These are phyloP conservation scores for Sporothrix inflata DNA, from an alignment of 2,329 filamentous ascomycete genomes.

Conservation along the genomic window DNA sequence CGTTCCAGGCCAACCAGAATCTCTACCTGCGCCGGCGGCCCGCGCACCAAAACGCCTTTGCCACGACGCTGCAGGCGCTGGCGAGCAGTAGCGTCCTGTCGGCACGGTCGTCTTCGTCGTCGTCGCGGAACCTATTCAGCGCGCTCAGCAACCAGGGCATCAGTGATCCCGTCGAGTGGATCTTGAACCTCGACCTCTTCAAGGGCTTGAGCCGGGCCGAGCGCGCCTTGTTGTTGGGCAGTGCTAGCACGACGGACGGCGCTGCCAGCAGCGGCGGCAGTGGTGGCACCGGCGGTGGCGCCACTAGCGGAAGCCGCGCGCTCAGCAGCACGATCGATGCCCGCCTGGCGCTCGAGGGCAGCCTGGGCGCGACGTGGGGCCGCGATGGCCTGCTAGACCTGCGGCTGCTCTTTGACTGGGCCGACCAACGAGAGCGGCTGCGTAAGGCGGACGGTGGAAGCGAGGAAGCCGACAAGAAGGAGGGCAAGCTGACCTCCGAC, in stretches of 20 bases:
- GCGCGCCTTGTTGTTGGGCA: conserved; percentile 60
- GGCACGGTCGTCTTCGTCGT: conserved; percentile 14
- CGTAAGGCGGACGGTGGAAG: conserved; percentile 30
- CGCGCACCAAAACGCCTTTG: conserved; percentile 69
- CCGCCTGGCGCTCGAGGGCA: conserved; percentile 66
- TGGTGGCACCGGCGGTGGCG: not conserved
- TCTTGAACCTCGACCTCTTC: conserved; percentile 67
- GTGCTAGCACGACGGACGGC: conserved; percentile 45
- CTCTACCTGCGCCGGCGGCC: conserved; percentile 74
- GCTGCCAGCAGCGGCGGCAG: too few species aligned
- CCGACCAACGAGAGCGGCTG: conserved; percentile 46
- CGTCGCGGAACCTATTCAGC: conserved; percentile 33
- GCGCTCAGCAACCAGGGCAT: conserved; percentile 17
- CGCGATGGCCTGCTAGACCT: conserved; percentile 53
- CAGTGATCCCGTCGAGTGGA: conserved; percentile 66
- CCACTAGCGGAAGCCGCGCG: not conserved
- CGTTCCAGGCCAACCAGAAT: conserved; percentile 71
- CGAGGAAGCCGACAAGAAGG: conserved; percentile 25
- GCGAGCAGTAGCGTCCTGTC: conserved; percentile 45
- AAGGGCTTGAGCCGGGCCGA: conserved; percentile 66
- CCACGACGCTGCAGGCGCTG: conserved; percentile 73
- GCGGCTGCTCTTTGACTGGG: conserved; percentile 61
- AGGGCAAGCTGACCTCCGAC: not conserved
- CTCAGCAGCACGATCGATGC: conserved; percentile 64
- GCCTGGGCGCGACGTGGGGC: conserved; percentile 44